A percentile compares a stretch with the other conserved stretches of the same genome.
These are phyloP conservation scores for Colletotrichum caudatum DNA, from an alignment of 2,329 filamentous ascomycete species.

Conservation along the genomic window DNA sequence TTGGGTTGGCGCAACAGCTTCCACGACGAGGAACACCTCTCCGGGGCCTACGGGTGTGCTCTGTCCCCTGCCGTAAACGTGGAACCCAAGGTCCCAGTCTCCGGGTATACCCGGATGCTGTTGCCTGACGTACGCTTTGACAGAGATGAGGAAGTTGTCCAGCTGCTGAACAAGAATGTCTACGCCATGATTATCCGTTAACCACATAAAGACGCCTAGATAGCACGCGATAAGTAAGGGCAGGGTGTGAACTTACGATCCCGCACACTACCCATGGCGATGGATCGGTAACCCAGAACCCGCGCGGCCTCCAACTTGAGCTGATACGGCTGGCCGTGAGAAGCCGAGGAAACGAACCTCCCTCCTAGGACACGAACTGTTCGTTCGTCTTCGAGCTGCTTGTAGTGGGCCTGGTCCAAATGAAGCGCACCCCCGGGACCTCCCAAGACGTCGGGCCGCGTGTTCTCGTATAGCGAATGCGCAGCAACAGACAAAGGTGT, in stretches of 20 bases:
- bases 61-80: conserved; percentile 56
- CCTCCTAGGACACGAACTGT: conserved; percentile 55
- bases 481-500: conserved; percentile 63
- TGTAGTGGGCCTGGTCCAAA: conserved; percentile 55
- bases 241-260: conserved; percentile 7
- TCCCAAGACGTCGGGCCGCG: conserved; percentile 60
- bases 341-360: conserved; percentile 48
- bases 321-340: conserved; percentile 50
- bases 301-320: conserved; percentile 63
- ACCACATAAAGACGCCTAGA: not conserved
- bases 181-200: not conserved
- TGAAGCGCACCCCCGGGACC: conserved; percentile 64
- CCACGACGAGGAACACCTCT: conserved; percentile 61
- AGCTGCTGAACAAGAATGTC: conserved; percentile 54
- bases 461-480: conserved; percentile 67
- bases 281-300: conserved; percentile 57
- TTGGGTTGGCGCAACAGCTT: conserved; percentile 60
- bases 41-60: conserved; percentile 46
- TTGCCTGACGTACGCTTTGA: conserved; percentile 43
- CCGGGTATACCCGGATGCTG: conserved; percentile 42
- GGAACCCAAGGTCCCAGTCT: conserved; percentile 51
- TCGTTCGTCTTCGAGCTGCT: conserved; percentile 54
- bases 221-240: too few relatives aligned
- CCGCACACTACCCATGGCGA: conserved; percentile 56
- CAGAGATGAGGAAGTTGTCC: conserved; percentile 49